Conservation (phyloP, 1,284 basidiomycete genomes). For the Rhizoctonia solani region DNA sequence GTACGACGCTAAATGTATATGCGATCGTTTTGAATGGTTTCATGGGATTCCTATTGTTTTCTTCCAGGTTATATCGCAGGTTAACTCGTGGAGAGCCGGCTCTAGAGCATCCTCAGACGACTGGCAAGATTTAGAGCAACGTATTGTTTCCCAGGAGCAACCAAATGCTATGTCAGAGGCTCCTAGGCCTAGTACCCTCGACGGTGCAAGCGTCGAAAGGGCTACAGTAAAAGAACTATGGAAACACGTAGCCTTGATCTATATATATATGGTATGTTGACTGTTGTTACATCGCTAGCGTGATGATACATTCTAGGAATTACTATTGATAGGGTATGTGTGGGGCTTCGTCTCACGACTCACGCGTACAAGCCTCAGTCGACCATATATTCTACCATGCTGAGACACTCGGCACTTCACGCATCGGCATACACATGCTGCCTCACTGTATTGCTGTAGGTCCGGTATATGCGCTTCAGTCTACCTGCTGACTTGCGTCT, state of each 20-base stretch:
- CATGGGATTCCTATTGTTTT: conserved; percentile 4
- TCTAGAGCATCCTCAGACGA: not conserved
- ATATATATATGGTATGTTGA: conserved; percentile 29
- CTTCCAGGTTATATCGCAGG: not conserved
- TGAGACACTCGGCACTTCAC: not conserved
- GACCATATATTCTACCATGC: conserved; percentile 5
- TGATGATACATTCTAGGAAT: no score
- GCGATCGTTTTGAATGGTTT: not conserved
- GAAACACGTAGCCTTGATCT: conserved; percentile 20
- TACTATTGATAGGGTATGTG: conserved; percentile 32
- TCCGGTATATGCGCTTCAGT: not conserved
- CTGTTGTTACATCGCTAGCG: no score
- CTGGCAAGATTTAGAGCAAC: conserved; percentile 3
- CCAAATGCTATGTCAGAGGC: not conserved
- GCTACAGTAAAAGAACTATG: no score
- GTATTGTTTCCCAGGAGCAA: not conserved
- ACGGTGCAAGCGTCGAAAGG: not conserved
- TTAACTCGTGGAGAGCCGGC: no score
- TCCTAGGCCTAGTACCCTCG: no score
- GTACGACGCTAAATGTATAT: no score
- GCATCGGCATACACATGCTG: conserved; percentile 3
- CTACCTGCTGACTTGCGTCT: no score
- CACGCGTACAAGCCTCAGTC: conserved; percentile 14
- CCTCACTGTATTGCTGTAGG: conserved; percentile 1
- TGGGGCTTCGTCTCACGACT: not conserved